phyloP scores from a whole-genome alignment of 768 basidiomycete genomes.

The Suillus lakei region DNA sequence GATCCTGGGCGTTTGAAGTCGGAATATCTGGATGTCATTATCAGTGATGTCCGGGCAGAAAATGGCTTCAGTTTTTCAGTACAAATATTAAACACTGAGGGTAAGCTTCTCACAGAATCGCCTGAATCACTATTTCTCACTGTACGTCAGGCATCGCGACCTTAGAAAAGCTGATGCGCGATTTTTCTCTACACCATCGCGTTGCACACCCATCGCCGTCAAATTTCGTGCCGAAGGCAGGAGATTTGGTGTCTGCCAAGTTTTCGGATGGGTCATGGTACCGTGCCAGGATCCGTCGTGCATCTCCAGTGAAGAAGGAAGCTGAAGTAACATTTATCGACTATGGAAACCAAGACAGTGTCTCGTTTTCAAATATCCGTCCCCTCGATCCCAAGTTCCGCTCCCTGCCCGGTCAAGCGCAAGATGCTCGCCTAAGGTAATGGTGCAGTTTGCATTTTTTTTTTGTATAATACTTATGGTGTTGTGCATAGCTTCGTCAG shows the following conservation, averaged over 20 bases:
- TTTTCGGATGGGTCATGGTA: slow-evolving; percentile 97
- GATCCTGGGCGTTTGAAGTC: slow-evolving; percentile 64
- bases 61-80: slow-evolving; percentile 89
- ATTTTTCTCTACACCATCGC: slow-evolving; percentile 88
- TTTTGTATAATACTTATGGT: slow-evolving; percentile 7
- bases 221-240: slow-evolving; percentile 80
- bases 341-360: slow-evolving; percentile 92
- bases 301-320: slow-evolving; percentile 90
- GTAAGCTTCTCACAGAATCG: slow-evolving; percentile 42
- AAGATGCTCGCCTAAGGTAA: slow-evolving; percentile 90
- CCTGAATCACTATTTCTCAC: slow-evolving; percentile 9
- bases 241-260: slow-evolving; percentile 92
- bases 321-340: slow-evolving; percentile 95
- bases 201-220: slow-evolving; percentile 57
- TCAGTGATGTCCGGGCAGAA: slow-evolving; percentile 81
- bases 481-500: slow-evolving; percentile 74
- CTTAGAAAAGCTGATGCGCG: slow-evolving; percentile 92
- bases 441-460: slow-evolving; percentile 7
- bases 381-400: slow-evolving; percentile 93
- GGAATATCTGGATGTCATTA: slow-evolving; percentile 91
- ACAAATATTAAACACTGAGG: slow-evolving; percentile 90
- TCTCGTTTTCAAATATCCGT: slow-evolving; percentile 82
- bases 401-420: slow-evolving; percentile 88
- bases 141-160: slow-evolving; percentile 75
- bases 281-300: slow-evolving; percentile 86